Percentiles rank a stretch among this genome's conserved stretches.
Conservation (phyloP, 2,329 filamentous ascomycete genomes). For the Thermothelomyces thermophilus region DNA sequence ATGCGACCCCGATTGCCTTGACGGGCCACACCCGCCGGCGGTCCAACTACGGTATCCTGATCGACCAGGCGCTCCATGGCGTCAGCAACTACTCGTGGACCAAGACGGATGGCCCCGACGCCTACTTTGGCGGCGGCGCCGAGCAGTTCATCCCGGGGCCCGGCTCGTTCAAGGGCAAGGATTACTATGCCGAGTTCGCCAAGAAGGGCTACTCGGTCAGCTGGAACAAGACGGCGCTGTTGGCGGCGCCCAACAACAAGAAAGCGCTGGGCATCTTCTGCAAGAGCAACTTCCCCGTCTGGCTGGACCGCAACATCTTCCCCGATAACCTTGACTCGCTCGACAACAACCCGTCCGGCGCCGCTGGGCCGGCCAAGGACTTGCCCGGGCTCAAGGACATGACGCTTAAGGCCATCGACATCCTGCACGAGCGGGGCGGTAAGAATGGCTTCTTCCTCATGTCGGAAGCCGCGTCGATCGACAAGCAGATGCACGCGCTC, state of each 20-base stretch:
- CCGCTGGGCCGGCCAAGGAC: slow-evolving; percentile 58
- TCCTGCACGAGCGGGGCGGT: slow-evolving; percentile 60
- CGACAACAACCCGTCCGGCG: slow-evolving; percentile 63
- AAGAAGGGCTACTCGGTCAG: slow-evolving; percentile 66
- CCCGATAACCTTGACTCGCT: slow-evolving; percentile 59
- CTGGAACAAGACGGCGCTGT: slow-evolving; percentile 66
- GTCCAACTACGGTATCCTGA: slow-evolving; percentile 60
- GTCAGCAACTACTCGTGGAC: slow-evolving; percentile 79
- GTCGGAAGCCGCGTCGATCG: slow-evolving; percentile 77
- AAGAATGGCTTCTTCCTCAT: slow-evolving; percentile 80
- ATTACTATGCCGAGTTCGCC: slow-evolving; percentile 73
- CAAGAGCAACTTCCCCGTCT: slow-evolving; percentile 68
- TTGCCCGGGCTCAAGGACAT: slow-evolving; percentile 82
- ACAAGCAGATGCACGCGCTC: slow-evolving; percentile 83
- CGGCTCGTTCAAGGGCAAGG: slow-evolving; percentile 59
- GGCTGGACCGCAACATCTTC: slow-evolving; percentile 82
- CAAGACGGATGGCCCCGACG: slow-evolving; percentile 65
- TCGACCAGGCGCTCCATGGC: slow-evolving; percentile 71
- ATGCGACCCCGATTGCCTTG: slow-evolving; percentile 74
- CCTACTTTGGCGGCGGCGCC: slow-evolving; percentile 75
- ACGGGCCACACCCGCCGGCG: slow-evolving; percentile 67
- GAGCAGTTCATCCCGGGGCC: slow-evolving; percentile 68
- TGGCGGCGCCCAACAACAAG: slow-evolving; percentile 48
- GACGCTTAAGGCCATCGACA: slow-evolving; percentile 79
- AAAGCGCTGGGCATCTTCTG: slow-evolving; percentile 74